A percentile compares a stretch with the other conserved stretches of the same genome.
These are phyloP conservation scores for Globisporangium takayamanum DNA, from an alignment of 352 stramenopile genomes.

Conservation along the genomic window DNA sequence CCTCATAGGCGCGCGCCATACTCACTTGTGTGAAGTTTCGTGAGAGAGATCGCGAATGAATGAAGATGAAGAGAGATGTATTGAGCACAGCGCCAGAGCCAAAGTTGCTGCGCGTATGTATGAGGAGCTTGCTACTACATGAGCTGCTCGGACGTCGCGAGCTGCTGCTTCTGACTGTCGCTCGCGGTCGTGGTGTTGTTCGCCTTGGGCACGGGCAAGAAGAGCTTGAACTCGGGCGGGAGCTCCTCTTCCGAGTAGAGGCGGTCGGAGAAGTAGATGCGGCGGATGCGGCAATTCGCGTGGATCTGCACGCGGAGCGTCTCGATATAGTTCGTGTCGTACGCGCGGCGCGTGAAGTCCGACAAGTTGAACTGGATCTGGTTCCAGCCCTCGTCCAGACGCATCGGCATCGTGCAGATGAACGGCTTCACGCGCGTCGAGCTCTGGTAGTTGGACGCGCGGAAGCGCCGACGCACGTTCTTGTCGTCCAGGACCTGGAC, in stretches of 20 bases:
- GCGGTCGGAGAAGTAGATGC: conserved; percentile 97
- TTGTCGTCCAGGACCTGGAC: conserved; percentile 98
- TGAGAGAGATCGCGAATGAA: neutral
- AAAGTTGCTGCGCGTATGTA: neutral
- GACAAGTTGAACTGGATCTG: conserved; percentile 98
- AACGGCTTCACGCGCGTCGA: conserved; percentile 97
- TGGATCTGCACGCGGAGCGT: conserved; percentile 97
- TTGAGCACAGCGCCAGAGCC: neutral
- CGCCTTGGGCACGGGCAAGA: conserved; percentile 91
- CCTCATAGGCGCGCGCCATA: no score
- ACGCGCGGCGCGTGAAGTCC: conserved; percentile 95
- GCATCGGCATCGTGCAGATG: conserved; percentile 99
- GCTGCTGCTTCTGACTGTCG: conserved; percentile 40
- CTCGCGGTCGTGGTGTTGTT: conserved; percentile 35
- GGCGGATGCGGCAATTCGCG: conserved; percentile 95
- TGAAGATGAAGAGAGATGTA: neutral
- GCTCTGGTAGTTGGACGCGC: conserved; percentile 96
- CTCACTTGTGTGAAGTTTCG: no score
- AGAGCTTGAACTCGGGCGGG: conserved; percentile 96
- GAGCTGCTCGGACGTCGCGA: conserved; percentile 23
- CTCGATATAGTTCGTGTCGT: conserved; percentile 98
- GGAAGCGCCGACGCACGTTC: conserved; percentile 94
- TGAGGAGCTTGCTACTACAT: conserved; percentile 22
- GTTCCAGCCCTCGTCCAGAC: conserved; percentile 97
- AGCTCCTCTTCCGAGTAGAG: conserved; percentile 97